Conservation (phyloP, 1,284 basidiomycete species). For the Apiotrichum gracile region DNA sequence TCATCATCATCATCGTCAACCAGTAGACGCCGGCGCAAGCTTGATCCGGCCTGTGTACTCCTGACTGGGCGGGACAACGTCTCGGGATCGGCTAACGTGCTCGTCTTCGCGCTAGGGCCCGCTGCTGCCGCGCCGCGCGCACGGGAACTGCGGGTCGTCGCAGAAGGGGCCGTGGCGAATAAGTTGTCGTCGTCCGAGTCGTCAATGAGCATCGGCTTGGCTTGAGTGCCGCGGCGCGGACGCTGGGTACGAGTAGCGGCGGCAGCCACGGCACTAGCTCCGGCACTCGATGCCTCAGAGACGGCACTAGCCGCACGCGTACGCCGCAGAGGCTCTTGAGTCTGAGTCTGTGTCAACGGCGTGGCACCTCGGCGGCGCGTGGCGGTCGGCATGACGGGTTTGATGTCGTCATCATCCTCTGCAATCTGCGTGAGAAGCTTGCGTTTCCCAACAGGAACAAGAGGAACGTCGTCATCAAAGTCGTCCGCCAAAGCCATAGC, state of each 20-base stretch:
- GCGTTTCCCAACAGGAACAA: slow-evolving; percentile 20
- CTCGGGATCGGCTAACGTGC: background rate
- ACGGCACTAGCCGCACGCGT: too few relatives aligned
- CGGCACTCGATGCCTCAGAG: too few relatives aligned
- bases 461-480: slow-evolving; percentile 30
- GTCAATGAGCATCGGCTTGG: background rate
- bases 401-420: background rate
- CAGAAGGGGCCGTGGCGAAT: slow-evolving; percentile 7
- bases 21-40: too few relatives aligned
- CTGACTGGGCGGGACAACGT: background rate
- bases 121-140: background rate
- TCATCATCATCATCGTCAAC: slow-evolving; percentile 23
- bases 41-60: slow-evolving; percentile 3
- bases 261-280: too few relatives aligned
- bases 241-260: too few relatives aligned
- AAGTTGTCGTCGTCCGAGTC: slow-evolving; percentile 23
- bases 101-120: background rate
- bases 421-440: slow-evolving; percentile 17
- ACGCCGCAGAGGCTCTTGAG: too few relatives aligned
- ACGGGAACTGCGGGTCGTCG: background rate
- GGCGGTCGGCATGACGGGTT: too few relatives aligned
- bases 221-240: too few relatives aligned
- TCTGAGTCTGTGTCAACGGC: too few relatives aligned
- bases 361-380: too few relatives aligned
- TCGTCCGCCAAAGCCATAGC: slow-evolving; percentile 22